A percentile compares a stretch with the other conserved stretches of the same genome.
Conservation (phyloP, 2,329 filamentous ascomycete genomes). For the Colletotrichum higginsianum region DNA sequence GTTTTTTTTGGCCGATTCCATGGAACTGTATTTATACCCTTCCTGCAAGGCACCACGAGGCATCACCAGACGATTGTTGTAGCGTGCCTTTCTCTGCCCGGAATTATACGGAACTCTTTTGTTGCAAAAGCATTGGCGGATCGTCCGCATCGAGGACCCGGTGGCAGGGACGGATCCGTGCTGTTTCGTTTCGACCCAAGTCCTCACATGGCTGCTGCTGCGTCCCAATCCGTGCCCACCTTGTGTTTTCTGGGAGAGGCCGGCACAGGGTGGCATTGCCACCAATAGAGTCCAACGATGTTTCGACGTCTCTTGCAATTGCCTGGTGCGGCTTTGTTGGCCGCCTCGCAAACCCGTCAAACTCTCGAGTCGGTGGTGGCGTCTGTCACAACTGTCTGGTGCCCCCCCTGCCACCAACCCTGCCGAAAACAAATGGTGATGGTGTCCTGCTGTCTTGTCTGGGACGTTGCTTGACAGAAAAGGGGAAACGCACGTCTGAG, state of each 20-base stretch:
- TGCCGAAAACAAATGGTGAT: neutral
- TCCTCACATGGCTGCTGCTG: slow-evolving; percentile 21
- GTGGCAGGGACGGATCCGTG: slow-evolving; percentile 7
- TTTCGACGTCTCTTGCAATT: slow-evolving; percentile 36
- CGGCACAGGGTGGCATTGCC: neutral
- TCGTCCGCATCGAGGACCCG: neutral
- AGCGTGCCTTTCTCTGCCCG: neutral
- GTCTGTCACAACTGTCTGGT: slow-evolving; percentile 28
- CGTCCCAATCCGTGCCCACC: slow-evolving; percentile 20
- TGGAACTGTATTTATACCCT: neutral
- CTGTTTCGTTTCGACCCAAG: slow-evolving; percentile 38
- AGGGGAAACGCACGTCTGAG: slow-evolving; percentile 27
- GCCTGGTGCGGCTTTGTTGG: slow-evolving; percentile 1
- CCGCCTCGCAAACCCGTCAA: slow-evolving; percentile 7
- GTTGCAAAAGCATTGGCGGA: neutral
- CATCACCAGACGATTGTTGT: neutral
- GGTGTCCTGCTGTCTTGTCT: slow-evolving; percentile 35
- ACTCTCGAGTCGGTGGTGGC: slow-evolving; percentile 17
- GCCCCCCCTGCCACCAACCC: slow-evolving; percentile 13
- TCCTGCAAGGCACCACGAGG: neutral
- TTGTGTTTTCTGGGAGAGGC: slow-evolving; percentile 19
- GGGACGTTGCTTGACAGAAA: slow-evolving; percentile 25
- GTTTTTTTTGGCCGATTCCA: slow-evolving; percentile 17
- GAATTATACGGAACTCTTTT: neutral
- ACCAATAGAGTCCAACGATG: slow-evolving; percentile 10